phyloP scores from a whole-genome alignment of 2,329 filamentous ascomycete genomes.

The Exophiala aquamarina region DNA sequence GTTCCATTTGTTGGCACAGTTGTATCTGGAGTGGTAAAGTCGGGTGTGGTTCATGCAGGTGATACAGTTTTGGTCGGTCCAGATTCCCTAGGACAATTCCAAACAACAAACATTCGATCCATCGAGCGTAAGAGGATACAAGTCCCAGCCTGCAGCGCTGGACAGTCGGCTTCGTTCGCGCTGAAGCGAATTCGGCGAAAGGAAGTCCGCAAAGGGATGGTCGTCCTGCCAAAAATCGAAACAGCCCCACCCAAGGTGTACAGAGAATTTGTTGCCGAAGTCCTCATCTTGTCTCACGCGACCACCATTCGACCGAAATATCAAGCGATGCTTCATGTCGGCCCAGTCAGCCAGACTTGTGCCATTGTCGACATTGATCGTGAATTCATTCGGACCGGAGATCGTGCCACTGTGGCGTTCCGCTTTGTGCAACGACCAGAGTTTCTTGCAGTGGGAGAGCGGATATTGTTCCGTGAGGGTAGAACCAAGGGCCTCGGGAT shows the following conservation, averaged over 20 bases:
- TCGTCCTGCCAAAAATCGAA: conserved; percentile 82
- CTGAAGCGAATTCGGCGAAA: conserved; percentile 83
- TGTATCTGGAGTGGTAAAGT: conserved; percentile 88
- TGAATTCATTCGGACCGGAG: conserved; percentile 91
- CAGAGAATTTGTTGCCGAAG: conserved; percentile 77
- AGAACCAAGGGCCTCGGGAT: conserved; percentile 94
- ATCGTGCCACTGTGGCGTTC: conserved; percentile 92
- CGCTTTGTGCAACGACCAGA: conserved; percentile 92
- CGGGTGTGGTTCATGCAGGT: conserved; percentile 83
- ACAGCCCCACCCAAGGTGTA: conserved; percentile 68
- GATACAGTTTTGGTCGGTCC: conserved; percentile 87
- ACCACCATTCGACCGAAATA: conserved; percentile 97
- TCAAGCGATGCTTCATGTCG: conserved; percentile 97
- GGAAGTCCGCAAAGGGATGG: conserved; percentile 97
- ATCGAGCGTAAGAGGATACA: conserved; percentile 93
- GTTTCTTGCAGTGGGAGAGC: conserved; percentile 83
- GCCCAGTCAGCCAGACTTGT: conserved; percentile 91
- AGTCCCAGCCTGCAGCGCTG: conserved; percentile 83
- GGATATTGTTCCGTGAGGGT: conserved; percentile 89
- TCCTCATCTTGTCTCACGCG: conserved; percentile 90
- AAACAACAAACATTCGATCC: conserved; percentile 79
- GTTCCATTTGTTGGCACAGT: conserved; percentile 97
- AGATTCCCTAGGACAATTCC: conserved; percentile 87
- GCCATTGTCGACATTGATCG: conserved; percentile 96
- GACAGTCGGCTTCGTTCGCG: conserved; percentile 90